Percentiles rank a stretch among this genome's conserved stretches.
Conservation (phyloP, 2,329 filamentous ascomycete species). For the Epichloe amarillans region DNA sequence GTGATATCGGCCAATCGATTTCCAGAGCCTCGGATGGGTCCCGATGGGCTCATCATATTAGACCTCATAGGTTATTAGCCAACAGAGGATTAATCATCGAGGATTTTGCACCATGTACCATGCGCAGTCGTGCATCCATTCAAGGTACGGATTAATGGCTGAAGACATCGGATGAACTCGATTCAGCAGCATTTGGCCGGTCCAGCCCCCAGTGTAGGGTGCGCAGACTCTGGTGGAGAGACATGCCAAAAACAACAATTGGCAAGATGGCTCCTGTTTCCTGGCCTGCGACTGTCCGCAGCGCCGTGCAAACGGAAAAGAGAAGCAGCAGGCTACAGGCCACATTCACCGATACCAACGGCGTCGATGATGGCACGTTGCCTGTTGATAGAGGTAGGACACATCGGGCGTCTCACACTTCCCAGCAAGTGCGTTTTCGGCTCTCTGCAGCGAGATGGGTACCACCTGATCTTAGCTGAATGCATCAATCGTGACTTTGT, state of each 20-base stretch:
- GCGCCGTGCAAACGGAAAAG: neutral
- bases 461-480: constrained; percentile 4
- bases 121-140: neutral
- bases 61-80: too few species aligned
- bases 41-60: neutral
- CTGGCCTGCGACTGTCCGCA: neutral
- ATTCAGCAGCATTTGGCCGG: neutral
- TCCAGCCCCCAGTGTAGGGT: neutral
- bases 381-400: neutral
- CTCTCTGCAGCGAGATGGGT: constrained; percentile 2
- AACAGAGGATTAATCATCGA: neutral
- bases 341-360: neutral
- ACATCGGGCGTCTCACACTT: neutral
- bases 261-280: neutral
- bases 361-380: neutral
- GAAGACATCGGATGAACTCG: neutral
- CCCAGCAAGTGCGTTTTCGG: neutral
- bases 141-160: neutral
- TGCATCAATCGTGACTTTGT: neutral
- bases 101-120: neutral
- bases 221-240: too few species aligned
- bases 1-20: neutral
- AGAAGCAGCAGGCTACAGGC: neutral
- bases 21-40: neutral
- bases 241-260: too few species aligned